Percentiles rank a stretch among this genome's conserved stretches.
phyloP scores from a whole-genome alignment of 1,284 basidiomycete genomes.

The Puccinia sorghi region DNA sequence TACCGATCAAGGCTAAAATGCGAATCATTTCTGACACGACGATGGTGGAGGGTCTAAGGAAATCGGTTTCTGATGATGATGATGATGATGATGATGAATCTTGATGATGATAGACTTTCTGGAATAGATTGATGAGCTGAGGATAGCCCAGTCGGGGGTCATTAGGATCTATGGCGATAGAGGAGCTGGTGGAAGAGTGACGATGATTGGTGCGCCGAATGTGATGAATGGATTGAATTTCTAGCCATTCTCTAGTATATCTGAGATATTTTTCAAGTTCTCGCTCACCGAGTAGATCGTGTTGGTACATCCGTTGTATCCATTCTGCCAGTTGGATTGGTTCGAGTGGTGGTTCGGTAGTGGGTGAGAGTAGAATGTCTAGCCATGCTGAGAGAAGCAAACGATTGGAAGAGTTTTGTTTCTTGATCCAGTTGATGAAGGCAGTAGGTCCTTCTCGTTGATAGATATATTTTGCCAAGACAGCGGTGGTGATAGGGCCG shows the following conservation, averaged over 20 bases:
- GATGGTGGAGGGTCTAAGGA: conserved; percentile 17
- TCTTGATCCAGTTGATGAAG: not conserved
- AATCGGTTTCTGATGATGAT: not conserved
- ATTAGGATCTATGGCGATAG: not conserved
- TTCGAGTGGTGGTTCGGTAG: not conserved
- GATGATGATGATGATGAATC: not conserved
- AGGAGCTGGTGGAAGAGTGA: not conserved
- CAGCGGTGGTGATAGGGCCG: conserved; percentile 9
- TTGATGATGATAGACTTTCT: conserved; percentile 20
- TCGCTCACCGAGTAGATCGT: conserved; percentile 18
- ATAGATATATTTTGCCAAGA: conserved; percentile 14
- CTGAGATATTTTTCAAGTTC: conserved; percentile 35
- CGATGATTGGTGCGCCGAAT: not conserved
- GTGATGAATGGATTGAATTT: not conserved
- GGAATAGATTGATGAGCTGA: conserved; percentile 5
- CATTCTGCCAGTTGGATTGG: not conserved
- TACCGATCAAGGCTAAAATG: conserved; percentile 21
- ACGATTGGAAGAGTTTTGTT: not conserved
- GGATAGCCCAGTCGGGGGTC: conserved; percentile 16
- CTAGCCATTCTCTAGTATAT: conserved; percentile 41
- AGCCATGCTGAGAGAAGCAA: conserved; percentile 21
- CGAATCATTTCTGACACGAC: conserved; percentile 34
- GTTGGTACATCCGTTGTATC: not conserved
- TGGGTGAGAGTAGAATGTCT: conserved; percentile 15
- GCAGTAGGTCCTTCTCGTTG: not conserved